phyloP scores from a whole-genome alignment of 1,284 basidiomycete species.

The Malassezia cuniculi region DNA sequence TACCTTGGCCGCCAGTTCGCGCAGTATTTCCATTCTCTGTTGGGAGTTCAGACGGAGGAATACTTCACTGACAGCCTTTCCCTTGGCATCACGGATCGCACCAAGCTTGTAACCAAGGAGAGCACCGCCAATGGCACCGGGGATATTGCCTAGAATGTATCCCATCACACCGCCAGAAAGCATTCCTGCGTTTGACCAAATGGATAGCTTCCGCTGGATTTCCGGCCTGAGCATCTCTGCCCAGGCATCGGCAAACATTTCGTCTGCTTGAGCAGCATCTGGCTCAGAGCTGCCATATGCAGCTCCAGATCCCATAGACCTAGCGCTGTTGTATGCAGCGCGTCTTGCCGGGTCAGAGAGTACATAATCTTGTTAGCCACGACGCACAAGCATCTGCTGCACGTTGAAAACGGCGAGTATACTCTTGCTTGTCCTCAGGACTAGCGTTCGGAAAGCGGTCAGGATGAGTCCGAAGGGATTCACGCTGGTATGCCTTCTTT shows the following conservation, averaged over 20 bases:
- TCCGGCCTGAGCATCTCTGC: slow-evolving; percentile 43
- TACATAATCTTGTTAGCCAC: slow-evolving; percentile 56
- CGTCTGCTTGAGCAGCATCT: slow-evolving; percentile 22
- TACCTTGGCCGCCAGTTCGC: slow-evolving; percentile 75
- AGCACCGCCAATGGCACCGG: slow-evolving; percentile 28
- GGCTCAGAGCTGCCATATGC: too few species aligned
- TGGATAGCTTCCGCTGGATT: slow-evolving; percentile 25
- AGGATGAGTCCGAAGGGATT: slow-evolving; percentile 67
- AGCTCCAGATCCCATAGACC: too few species aligned
- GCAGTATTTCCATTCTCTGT: slow-evolving; percentile 72
- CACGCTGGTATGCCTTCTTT: slow-evolving; percentile 65
- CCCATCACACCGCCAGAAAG: slow-evolving; percentile 6
- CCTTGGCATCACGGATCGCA: slow-evolving; percentile 42
- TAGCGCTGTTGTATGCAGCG: slow-evolving; percentile 56
- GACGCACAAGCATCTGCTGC: slow-evolving; percentile 68
- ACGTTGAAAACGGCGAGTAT: slow-evolving; percentile 47
- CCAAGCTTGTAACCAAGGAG: slow-evolving; percentile 36
- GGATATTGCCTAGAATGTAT: slow-evolving; percentile 11
- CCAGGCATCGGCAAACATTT: slow-evolving; percentile 35
- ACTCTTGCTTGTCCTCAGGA: slow-evolving; percentile 56
- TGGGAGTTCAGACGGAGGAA: slow-evolving; percentile 63
- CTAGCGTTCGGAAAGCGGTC: slow-evolving; percentile 69
- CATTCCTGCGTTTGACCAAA: slow-evolving; percentile 12
- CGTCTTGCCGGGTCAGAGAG: slow-evolving; percentile 64
- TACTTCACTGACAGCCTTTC: slow-evolving; percentile 51